Base-by-base conservation (phyloP, 139 green algal species). In the Pleodorina starrii region DNA sequence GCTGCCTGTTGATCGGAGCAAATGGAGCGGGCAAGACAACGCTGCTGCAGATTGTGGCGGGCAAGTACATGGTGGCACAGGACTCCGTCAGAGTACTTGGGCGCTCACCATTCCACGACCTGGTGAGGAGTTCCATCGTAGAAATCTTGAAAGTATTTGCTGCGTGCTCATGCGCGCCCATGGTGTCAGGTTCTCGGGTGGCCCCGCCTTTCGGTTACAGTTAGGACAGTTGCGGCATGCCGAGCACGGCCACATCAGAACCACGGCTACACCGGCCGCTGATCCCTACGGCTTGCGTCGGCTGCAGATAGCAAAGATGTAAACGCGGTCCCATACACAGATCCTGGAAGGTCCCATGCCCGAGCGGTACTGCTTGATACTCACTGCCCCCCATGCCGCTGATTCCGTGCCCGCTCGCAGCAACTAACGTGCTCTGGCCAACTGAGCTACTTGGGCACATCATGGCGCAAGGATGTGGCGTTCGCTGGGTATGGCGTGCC, bases 21-120 rank as follows among this genome's bases (percentile, higher is more conserved):
- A 99, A 99, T 89, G 98, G 98, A 36, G 96, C 98, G 81, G 98
- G 95, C 83, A 99, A 99, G 90, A 98, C 95, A 0, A 98, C 97
- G 5, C 85, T 99, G 54, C 92, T 99, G 46, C 95, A 98, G 84
- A 78, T 99, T 21, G 80, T 99, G 77, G 98, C 96, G 21, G 98
- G 98, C 38, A 98, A 99, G 81, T 97, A 99, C 91, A 99, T 99
- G 98, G 98, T 99, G 5, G 89, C 48, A 7, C 69, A 93, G 82
- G 95, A 98, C 32, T 84, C 80, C 1, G 92, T 99, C 0, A 87
- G 91, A 3, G 95, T 99, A 6, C 91, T 99, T n/a, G 97, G 97
- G 0, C 88, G 96, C 14, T 93, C 98, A 3, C 97, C 98, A 0
- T 99, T 99, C 90, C 96, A 99, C 84, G 97, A 99, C 89, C 94